Base-by-base conservation (phyloP, 78 protist genomes). In the Thecamonas trahens region DNA sequence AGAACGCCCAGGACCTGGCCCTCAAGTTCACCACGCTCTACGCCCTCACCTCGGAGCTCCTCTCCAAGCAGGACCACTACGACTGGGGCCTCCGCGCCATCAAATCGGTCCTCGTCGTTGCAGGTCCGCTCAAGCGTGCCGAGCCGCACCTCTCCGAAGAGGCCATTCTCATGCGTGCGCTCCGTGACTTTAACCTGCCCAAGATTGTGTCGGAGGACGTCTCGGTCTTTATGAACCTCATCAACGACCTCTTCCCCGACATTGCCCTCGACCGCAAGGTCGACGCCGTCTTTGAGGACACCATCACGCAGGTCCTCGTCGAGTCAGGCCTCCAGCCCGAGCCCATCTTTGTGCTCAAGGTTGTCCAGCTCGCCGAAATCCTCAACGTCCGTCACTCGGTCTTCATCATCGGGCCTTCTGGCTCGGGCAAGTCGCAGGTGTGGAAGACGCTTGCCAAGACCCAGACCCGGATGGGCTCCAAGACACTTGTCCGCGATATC, bases 31-130 rank as follows among this genome's bases (percentile, higher is more conserved):
- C 67, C 7, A 83, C 87, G 24, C 81, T 92, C 20, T 88, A 83
- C 79, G 15, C 58, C 38, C 70, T 88, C 64, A 69, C 61, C 77
- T 58, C 50, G 26, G 92, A 92, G 49, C 84, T 92, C 57, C 87
- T 92, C n/a, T 74, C 86, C 31, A 72, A 82, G 58, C 93, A 86
- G 64, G 73, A 64, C 26, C 94, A 89, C 80, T 89, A 89, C 70
- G 95, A 93, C 49, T 93, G 94, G 94, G 94, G 94, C 6, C 79
- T 93, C 15, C 85, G 97, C 29, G 95, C 97, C 42, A 86, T 89
- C 77, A 90, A 88, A 66, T 76, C 91, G 8, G 91, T 90, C 63
- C 82, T 86, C 14, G 86, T 76, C 39, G 81, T 85, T 3, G 97
- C 95, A 14, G 97, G 97, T 20, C 50, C 89, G 6, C 67, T 92